Base-by-base conservation (phyloP, 768 basidiomycete genomes). In the Nevesoporus exiguus region DNA sequence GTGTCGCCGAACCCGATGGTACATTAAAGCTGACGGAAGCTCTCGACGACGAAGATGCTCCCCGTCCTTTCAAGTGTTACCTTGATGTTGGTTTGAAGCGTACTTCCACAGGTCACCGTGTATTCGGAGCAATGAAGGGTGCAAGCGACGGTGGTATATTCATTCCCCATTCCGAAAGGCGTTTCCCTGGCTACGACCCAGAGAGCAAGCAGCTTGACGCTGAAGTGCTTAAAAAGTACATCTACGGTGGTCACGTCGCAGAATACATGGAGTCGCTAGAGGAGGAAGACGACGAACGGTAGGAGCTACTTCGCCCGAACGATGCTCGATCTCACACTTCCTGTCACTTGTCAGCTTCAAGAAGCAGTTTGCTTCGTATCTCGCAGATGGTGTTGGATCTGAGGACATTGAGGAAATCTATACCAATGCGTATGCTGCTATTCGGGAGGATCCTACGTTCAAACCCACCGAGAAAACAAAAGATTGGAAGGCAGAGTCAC, bases 231-330 rank as follows among this genome's bases (percentile, higher is more conserved):
- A 93, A 96, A 73, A 96, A 96, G 76, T 99, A 99, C 79, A 98
- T 99, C 72, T 90, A 80, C 64, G 95, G 92, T 71, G 95, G 95
- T 49, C 97, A 99, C 72, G 88, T 99, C 53, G 93, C 97, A 47
- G 97, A 98, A 76, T 99, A 98, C 81, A 99, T 99, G 97, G 92
- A 98, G 77, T 90, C 86, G 53, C 78, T 98, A 50, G 97, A 99
- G 78, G 97, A 99, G 81, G 97, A 99, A 78, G 97, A 99, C 70
- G 97, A 98, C 66, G 96, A 98, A 77, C 83, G 94, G 85, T 85
- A 62, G 57, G 80, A 69, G 17, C 14, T 53, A 41, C 29, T 21
- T 11, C 19, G 45, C 48, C 11, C n/a, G 27, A 42, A 50, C 47
- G 11, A 52, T 22, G 3, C 15, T 3, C n/a, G 15, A 45, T 48